Percentiles rank a stretch among this genome's conserved stretches.
phyloP scores from a whole-genome alignment of 495 filamentous ascomycete species.

The Annulohypoxylon bovei region DNA sequence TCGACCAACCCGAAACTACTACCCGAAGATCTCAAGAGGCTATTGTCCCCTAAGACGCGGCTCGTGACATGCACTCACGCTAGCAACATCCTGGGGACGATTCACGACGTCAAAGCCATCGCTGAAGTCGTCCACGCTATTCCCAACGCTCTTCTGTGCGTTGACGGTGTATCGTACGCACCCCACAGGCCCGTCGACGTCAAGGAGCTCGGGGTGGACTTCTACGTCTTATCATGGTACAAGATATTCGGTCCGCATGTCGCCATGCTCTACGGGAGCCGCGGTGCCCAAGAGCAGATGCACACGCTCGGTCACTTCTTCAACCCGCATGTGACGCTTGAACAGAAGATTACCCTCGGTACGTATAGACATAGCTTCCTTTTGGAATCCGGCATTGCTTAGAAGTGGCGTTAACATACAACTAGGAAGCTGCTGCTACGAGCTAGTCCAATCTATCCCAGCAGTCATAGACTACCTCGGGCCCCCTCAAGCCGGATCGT shows the following conservation, averaged over 20 bases:
- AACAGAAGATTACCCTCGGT: conserved; percentile 62
- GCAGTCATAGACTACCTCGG: conserved; percentile 66
- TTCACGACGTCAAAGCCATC: conserved; percentile 69
- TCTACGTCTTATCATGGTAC: conserved; percentile 82
- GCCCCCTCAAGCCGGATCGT: conserved; percentile 48
- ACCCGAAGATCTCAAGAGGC: conserved; percentile 58
- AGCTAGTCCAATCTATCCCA: conserved; percentile 69
- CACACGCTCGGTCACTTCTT: conserved; percentile 72
- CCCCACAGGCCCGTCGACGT: conserved; percentile 77
- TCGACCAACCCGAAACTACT: conserved; percentile 64
- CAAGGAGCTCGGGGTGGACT: conserved; percentile 70
- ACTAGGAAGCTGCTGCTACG: conserved; percentile 64
- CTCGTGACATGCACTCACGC: conserved; percentile 76
- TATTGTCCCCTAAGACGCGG: conserved; percentile 68
- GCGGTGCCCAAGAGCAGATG: conserved; percentile 59
- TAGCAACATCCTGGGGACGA: conserved; percentile 75
- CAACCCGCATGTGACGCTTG: conserved; percentile 65
- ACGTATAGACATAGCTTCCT: neutral
- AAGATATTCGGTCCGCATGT: conserved; percentile 81
- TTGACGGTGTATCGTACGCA: conserved; percentile 75
- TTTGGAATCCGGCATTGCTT: neutral
- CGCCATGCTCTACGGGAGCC: conserved; percentile 70
- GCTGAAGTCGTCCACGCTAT: conserved; percentile 60
- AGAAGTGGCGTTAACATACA: neutral
- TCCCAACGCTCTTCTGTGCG: conserved; percentile 54